A percentile compares a stretch with the other conserved stretches of the same genome.
Evolutionary conservation across 495 filamentous ascomycete species (phyloP).

Genomic region (Symbiotaphrina buchneri): DNA sequence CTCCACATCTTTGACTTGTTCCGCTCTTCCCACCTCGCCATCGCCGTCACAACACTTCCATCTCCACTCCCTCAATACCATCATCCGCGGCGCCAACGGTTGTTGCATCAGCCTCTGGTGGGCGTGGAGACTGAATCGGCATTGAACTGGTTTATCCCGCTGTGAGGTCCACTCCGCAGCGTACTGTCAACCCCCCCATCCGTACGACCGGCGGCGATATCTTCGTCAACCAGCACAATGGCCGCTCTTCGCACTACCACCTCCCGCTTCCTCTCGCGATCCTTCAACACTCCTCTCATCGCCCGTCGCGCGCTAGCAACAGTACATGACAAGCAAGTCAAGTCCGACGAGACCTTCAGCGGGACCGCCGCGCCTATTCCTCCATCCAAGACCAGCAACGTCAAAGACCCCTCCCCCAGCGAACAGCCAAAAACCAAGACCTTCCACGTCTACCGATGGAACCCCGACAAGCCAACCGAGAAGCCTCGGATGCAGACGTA

Average conservation of each 20-base stretch:
- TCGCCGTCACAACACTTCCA: no score
- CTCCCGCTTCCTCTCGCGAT: neutral
- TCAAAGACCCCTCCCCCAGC: conserved; percentile 28
- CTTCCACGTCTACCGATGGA: conserved; percentile 99
- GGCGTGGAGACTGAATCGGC: no score
- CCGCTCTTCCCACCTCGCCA: no score
- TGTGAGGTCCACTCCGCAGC: no score
- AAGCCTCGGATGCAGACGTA: conserved; percentile 94
- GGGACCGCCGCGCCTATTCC: neutral
- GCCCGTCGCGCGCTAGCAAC: neutral
- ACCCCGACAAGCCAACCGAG: conserved; percentile 68
- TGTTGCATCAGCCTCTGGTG: no score
- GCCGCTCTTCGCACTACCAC: neutral
- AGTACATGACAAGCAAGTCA: conserved; percentile 1
- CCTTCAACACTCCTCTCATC: neutral
- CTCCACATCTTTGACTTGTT: no score
- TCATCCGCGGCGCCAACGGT: no score
- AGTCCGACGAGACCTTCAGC: neutral
- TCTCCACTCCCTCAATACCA: no score
- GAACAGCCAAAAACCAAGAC: conserved; percentile 54
- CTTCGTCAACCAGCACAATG: conserved; percentile 1
- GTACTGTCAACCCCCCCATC: no score
- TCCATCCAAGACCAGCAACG: conserved; percentile 23
- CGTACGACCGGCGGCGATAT: neutral
- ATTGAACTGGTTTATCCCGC: no score